Percentiles rank a stretch among this genome's conserved stretches.
phyloP scores from a whole-genome alignment of 306 rosid species.

The Comarum palustre region DNA sequence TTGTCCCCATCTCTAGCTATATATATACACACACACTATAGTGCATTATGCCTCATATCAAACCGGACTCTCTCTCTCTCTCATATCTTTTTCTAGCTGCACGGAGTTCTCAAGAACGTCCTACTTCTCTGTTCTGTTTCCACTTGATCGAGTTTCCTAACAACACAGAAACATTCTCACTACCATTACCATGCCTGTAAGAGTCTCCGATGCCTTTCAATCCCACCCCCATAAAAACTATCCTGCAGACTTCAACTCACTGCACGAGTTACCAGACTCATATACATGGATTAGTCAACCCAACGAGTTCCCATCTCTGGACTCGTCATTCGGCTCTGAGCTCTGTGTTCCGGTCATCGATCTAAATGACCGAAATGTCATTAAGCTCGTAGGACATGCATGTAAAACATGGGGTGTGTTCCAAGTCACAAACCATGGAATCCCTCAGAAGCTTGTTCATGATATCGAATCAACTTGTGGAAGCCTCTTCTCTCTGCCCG shows the following conservation, averaged over 20 bases:
- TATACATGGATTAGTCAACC: constrained; percentile 54
- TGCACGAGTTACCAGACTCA: constrained; percentile 70
- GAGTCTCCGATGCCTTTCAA: constrained; percentile 58
- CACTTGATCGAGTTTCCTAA: not conserved
- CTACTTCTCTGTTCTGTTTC: not conserved
- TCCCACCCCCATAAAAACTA: constrained; percentile 49
- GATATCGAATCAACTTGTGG: constrained; percentile 41
- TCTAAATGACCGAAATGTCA: constrained; percentile 59
- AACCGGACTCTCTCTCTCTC: constrained; percentile 29
- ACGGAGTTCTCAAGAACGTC: not conserved
- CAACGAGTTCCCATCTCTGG: constrained; percentile 17
- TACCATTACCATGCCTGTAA: constrained; percentile 91
- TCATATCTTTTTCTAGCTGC: constrained; percentile 3
- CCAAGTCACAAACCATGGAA: constrained; percentile 68
- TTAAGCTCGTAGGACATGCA: constrained; percentile 54
- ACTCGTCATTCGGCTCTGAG: not conserved
- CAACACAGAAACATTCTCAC: constrained; percentile 1
- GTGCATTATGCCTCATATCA: constrained; percentile 25
- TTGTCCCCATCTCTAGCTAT: constrained; percentile 42
- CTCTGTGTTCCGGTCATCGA: constrained; percentile 57
- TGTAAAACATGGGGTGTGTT: constrained; percentile 84
- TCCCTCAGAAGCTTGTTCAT: constrained; percentile 41
- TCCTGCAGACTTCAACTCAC: constrained; percentile 55
- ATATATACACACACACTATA: constrained; percentile 36
- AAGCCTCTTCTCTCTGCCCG: constrained; percentile 62